Evolutionary conservation across 1,284 basidiomycete species (phyloP), one percentile per base, ranked within the genome.

Genomic region (Irpex lacteus): DNA sequence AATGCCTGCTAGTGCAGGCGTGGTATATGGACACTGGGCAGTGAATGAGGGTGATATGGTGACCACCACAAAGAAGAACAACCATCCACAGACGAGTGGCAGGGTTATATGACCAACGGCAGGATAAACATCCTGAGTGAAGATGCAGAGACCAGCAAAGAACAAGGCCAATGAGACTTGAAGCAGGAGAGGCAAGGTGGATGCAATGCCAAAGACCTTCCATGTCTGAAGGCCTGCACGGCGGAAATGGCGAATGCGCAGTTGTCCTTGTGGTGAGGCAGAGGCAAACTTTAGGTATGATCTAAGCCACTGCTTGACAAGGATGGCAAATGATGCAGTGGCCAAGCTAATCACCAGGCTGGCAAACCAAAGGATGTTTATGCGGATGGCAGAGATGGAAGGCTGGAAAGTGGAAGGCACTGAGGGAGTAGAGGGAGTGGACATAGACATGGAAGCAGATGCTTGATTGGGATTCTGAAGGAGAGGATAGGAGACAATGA

Each of bases 221-320:
- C 66, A 69, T 15, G 37, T 8, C 2, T 59, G n/a, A 9, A 65
- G 54, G 2, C 63, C 60, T 5, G 60, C 18, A 19, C 54, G 60
- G 3, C 65, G 65, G 21, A 63, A 64, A 2, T 64, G 59, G 2
- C 60, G 54, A 21, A 61, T 40, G 11, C 63, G 63, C n/a, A 55
- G 60, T n/a, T 36, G 40, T 2, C 61, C 60, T 13, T 54, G 50
- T 8, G 63, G 60, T 8, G 60, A 58, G 26, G 38, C 18, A 18
- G 55, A 21, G 11, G 59, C n/a, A 7, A 53, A 60, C 11, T 13
- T 32, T 32, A 65, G 18, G 57, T 64, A 65, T 11, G 60, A 50
- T 11, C 62, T 54, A n/a, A 68, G 63, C 67, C 67, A 68, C 56
- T 68, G 67, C 36, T 65, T 68, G 44, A 65, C 62, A 13, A 62